phyloP scores from a whole-genome alignment of 2,329 filamentous ascomycete genomes.

The Monascus ruber region DNA sequence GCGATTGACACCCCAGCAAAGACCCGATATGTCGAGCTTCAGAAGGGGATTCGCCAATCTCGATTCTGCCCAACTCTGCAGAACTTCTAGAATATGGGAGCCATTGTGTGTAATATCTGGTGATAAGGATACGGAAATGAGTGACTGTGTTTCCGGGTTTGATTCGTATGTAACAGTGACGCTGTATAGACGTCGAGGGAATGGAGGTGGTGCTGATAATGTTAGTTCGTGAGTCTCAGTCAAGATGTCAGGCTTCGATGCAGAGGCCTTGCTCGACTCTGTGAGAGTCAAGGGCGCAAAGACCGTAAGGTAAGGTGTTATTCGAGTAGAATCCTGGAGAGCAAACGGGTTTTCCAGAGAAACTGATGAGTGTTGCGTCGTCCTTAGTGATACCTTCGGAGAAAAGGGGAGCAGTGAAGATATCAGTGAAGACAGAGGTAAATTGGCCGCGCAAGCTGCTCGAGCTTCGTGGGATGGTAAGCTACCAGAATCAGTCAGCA shows the following conservation, averaged over 20 bases:
- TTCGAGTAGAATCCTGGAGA: conserved; percentile 41
- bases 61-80: conserved; percentile 24
- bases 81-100: conserved; percentile 15
- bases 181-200: conserved; percentile 22
- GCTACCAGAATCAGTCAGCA: conserved; percentile 17
- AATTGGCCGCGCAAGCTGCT: conserved; percentile 10
- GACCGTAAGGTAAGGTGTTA: conserved; percentile 57
- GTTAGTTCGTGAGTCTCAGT: conserved; percentile 24
- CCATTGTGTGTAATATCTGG: conserved; percentile 7
- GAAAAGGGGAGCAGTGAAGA: conserved; percentile 32
- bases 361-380: conserved; percentile 19
- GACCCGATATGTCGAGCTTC: conserved; percentile 26
- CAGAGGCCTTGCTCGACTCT: conserved; percentile 15
- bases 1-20: conserved; percentile 31
- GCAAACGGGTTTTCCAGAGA: conserved; percentile 55
- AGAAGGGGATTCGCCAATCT: conserved; percentile 24
- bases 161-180: conserved; percentile 24
- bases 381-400: conserved; percentile 12
- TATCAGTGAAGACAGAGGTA: conserved; percentile 25
- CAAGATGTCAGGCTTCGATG: conserved; percentile 9
- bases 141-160: conserved; percentile 21
- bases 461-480: conserved; percentile 16
- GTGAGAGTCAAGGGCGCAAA: conserved; percentile 57
- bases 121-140: conserved; percentile 21
- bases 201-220: conserved; percentile 25